Percentiles rank a stretch among this genome's conserved stretches.
These are phyloP conservation scores for Eimeria tenella DNA, from an alignment of 169 alveolate species.

Conservation along the genomic window DNA sequence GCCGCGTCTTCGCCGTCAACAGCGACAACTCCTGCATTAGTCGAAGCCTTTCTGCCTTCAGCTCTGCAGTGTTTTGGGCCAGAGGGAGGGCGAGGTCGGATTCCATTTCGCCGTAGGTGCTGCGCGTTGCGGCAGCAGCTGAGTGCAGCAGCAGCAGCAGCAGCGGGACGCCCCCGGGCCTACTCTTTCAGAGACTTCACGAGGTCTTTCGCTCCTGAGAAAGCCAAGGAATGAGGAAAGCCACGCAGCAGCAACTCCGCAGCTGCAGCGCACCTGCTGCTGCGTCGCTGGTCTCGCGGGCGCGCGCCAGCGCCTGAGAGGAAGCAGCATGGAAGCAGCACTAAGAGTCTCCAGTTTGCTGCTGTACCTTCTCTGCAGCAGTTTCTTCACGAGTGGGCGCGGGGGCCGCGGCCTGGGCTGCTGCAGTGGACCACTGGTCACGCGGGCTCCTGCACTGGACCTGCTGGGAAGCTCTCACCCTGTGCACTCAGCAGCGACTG, in stretches of 20 bases:
- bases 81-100: slow-evolving; percentile 34
- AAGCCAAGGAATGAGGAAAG: background rate
- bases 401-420: background rate
- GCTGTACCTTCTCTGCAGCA: background rate
- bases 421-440: no score
- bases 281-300: background rate
- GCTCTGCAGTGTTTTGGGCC: background rate
- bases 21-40: slow-evolving; percentile 13
- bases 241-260: background rate
- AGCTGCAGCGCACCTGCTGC: background rate
- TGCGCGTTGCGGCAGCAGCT: background rate
- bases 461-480: background rate
- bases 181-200: background rate
- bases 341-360: background rate
- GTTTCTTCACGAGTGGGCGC: background rate
- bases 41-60: slow-evolving; percentile 10
- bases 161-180: no score
- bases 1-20: background rate
- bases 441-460: background rate
- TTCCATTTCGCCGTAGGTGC: slow-evolving; percentile 32
- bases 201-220: background rate
- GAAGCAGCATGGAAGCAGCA: background rate
- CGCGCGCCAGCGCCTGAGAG: background rate
- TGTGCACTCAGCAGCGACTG: background rate
- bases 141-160: background rate